Percentiles rank a stretch among this genome's conserved stretches.
Evolutionary conservation across 1,284 basidiomycete genomes (phyloP).

Genomic region (Cutaneotrichosporon curvatum): DNA sequence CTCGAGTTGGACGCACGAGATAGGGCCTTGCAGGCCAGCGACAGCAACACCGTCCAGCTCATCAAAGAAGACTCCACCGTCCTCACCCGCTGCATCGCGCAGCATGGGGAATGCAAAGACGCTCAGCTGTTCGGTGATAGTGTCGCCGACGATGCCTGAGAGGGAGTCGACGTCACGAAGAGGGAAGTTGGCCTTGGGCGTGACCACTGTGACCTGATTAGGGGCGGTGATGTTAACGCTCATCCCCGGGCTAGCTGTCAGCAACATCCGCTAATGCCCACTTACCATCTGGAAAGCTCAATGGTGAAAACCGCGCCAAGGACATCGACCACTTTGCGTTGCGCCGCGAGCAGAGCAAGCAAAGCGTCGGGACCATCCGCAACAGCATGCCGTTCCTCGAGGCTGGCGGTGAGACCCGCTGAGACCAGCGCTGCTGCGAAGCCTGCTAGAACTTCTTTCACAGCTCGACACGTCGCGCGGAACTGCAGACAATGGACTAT

Average conservation of each 20-base stretch:
- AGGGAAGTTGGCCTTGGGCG: conserved; percentile 25
- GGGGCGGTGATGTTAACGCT: conserved; percentile 20
- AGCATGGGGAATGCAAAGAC: conserved; percentile 1
- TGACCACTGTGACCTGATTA: conserved; percentile 10
- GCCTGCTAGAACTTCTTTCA: conserved; percentile 16
- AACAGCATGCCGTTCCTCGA: conserved; percentile 10
- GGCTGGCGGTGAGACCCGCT: conserved; percentile 15
- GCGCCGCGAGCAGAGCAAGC: conserved; percentile 11
- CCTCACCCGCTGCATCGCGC: conserved; percentile 2
- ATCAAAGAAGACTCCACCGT: conserved; percentile 21
- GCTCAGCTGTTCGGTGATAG: conserved; percentile 22
- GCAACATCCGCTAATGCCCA: background rate
- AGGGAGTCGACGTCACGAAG: conserved; percentile 25
- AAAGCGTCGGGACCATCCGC: conserved; percentile 5
- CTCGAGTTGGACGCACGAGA: conserved; percentile 15
- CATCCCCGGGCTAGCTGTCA: conserved; percentile 18
- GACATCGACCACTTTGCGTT: conserved; percentile 12
- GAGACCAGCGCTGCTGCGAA: conserved; percentile 14
- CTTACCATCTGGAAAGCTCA: conserved; percentile 22
- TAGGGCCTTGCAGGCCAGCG: conserved; percentile 12
- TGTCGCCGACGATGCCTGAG: conserved; percentile 18
- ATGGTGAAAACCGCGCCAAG: conserved; percentile 21
- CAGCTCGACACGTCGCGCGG: conserved; percentile 7
- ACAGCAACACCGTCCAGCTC: conserved; percentile 26
- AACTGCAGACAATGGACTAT: conserved; percentile 28